A percentile compares a stretch with the other conserved stretches of the same genome.
phyloP scores from a whole-genome alignment of 2,329 filamentous ascomycete genomes.

The Fusarium succisae region DNA sequence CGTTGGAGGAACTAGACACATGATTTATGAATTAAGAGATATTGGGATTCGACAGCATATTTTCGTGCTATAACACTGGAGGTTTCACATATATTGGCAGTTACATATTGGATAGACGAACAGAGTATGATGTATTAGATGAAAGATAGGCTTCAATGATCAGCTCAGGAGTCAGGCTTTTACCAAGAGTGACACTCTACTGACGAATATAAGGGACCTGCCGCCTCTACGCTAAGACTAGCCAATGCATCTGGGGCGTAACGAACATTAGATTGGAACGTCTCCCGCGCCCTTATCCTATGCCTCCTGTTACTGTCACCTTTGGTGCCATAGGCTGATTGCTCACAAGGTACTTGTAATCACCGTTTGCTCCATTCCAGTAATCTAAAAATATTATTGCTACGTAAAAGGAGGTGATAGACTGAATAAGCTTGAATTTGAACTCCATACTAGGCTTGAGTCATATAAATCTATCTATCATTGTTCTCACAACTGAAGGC shows the following conservation, averaged over 20 bases:
- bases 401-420: accelerated
- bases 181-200: too few species aligned
- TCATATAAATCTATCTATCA: not conserved
- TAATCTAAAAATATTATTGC: too few species aligned
- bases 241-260: too few species aligned
- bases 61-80: not conserved
- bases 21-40: not conserved
- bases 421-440: not conserved
- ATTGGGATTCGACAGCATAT: not conserved
- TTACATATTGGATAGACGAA: not conserved
- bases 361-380: too few species aligned
- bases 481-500: slow-evolving; percentile 18
- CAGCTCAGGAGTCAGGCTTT: accelerated
- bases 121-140: too few species aligned
- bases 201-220: accelerated
- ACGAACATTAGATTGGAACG: accelerated
- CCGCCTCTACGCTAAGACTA: accelerated
- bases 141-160: not conserved
- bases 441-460: too few species aligned
- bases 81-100: not conserved
- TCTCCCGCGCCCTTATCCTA: accelerated
- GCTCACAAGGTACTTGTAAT: too few species aligned
- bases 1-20: not conserved
- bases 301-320: not conserved
- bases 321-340: not conserved